Conservation (phyloP, 305 asterid genomes). For the Stenogyne calaminthoides region DNA sequence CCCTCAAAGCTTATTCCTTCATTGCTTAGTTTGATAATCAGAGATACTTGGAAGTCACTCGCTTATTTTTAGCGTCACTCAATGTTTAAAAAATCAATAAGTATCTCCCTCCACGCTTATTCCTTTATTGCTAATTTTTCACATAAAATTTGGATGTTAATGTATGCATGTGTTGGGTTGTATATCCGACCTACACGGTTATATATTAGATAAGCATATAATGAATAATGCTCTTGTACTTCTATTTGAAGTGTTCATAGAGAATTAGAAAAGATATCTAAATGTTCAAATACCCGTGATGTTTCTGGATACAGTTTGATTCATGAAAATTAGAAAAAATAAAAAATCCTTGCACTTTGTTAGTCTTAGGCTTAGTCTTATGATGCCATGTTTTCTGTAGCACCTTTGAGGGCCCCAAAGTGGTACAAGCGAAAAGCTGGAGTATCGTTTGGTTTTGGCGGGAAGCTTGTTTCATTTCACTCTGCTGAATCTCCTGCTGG, state of each 20-base stretch:
- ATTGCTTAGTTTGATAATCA: background rate
- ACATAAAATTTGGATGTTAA: background rate
- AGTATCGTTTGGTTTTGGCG: slow-evolving; percentile 98
- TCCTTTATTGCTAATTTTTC: background rate
- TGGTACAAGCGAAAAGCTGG: slow-evolving; percentile 97
- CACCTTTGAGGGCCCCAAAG: slow-evolving; percentile 90
- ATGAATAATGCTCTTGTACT: background rate
- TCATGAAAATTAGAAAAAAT: too few species aligned
- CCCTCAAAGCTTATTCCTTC: slow-evolving; percentile 6
- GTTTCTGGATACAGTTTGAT: slow-evolving; percentile 17
- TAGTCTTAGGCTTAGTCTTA: slow-evolving; percentile 16
- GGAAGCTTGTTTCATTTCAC: slow-evolving; percentile 91
- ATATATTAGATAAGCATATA: slow-evolving; percentile 1
- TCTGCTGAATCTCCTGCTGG: slow-evolving; percentile 61
- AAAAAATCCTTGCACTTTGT: slow-evolving; percentile 1
- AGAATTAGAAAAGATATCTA: slow-evolving; percentile 8
- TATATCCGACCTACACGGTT: background rate
- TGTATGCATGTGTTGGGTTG: background rate
- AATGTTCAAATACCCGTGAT: slow-evolving; percentile 2
- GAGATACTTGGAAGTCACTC: background rate
- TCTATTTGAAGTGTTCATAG: slow-evolving; percentile 10
- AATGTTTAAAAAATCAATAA: slow-evolving; percentile 20
- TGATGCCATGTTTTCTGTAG: slow-evolving; percentile 46
- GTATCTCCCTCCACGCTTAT: slow-evolving; percentile 3
- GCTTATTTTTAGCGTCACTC: background rate